phyloP scores from a whole-genome alignment of 1,139 yeast species.

The Suhomyces bolitotheri region DNA sequence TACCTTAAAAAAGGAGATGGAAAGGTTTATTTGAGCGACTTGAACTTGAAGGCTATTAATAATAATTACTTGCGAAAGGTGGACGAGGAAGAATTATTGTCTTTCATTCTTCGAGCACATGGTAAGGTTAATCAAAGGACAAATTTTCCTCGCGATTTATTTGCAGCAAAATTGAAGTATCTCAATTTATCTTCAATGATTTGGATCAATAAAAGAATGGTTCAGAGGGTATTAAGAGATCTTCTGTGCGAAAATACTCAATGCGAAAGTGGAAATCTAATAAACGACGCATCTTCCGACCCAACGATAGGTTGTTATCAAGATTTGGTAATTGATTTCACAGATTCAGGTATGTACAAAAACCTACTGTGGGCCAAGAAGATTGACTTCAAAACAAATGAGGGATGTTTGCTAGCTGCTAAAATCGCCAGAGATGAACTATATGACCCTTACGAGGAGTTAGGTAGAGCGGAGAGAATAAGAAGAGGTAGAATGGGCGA shows the following conservation, averaged over 20 bases:
- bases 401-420: slow-evolving; percentile 34
- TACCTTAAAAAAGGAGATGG: slow-evolving; percentile 42
- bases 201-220: slow-evolving; percentile 50
- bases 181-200: slow-evolving; percentile 49
- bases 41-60: slow-evolving; percentile 42
- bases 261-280: not conserved
- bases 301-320: slow-evolving; percentile 10
- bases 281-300: not conserved
- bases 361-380: slow-evolving; percentile 54
- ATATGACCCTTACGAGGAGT: slow-evolving; percentile 32
- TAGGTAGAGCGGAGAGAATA: slow-evolving; percentile 32
- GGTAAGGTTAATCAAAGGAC: slow-evolving; percentile 9
- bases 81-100: slow-evolving; percentile 41
- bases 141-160: not conserved
- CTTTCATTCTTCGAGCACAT: slow-evolving; percentile 26
- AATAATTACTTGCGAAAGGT: slow-evolving; percentile 31
- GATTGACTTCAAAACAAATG: slow-evolving; percentile 31
- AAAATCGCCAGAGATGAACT: slow-evolving; percentile 37
- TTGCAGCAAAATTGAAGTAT: slow-evolving; percentile 22
- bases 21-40: slow-evolving; percentile 42
- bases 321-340: slow-evolving; percentile 44
- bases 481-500: slow-evolving; percentile 50
- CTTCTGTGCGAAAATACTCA: slow-evolving; percentile 9
- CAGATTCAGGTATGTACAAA: slow-evolving; percentile 61
- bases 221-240: slow-evolving; percentile 31